Evolutionary conservation across 2,329 filamentous ascomycete genomes (phyloP).

Genomic region (Diaporthe citrichinensis): DNA sequence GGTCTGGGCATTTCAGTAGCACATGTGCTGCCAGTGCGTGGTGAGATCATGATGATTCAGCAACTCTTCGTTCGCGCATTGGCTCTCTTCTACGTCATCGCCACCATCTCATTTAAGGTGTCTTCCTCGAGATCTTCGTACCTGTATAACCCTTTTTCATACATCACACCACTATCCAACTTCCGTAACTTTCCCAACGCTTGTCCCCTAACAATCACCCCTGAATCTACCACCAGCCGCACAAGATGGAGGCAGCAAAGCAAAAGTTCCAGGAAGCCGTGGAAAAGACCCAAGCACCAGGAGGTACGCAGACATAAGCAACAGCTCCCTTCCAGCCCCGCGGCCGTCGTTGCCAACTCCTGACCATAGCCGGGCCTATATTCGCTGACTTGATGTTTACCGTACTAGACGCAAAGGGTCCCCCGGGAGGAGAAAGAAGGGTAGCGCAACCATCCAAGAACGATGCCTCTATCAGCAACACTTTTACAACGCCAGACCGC

Average conservation of each 20-base stretch:
- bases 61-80: neutral
- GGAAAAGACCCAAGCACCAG: conserved; percentile 27
- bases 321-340: too few relatives aligned
- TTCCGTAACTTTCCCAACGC: neutral
- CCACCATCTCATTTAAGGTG: too few relatives aligned
- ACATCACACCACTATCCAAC: neutral
- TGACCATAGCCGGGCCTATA: neutral
- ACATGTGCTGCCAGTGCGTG: neutral
- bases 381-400: neutral
- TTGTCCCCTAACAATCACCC: neutral
- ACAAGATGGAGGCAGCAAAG: conserved; percentile 28
- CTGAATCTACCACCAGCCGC: fast-evolving
- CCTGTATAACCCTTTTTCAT: neutral
- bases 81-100: conserved; percentile 10
- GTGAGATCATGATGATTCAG: conserved; percentile 32
- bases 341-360: neutral
- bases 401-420: conserved; percentile 30
- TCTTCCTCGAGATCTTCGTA: neutral
- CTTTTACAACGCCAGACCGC: conserved; percentile 32
- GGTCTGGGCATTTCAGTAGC: neutral
- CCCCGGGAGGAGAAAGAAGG: conserved; percentile 27
- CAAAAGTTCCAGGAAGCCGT: conserved; percentile 37
- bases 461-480: conserved; percentile 40
- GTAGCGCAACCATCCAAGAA: conserved; percentile 33
- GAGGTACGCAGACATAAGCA: conserved; percentile 17